phyloP scores from a whole-genome alignment of 2,329 filamentous ascomycete species.

The Fusarium sp. region DNA sequence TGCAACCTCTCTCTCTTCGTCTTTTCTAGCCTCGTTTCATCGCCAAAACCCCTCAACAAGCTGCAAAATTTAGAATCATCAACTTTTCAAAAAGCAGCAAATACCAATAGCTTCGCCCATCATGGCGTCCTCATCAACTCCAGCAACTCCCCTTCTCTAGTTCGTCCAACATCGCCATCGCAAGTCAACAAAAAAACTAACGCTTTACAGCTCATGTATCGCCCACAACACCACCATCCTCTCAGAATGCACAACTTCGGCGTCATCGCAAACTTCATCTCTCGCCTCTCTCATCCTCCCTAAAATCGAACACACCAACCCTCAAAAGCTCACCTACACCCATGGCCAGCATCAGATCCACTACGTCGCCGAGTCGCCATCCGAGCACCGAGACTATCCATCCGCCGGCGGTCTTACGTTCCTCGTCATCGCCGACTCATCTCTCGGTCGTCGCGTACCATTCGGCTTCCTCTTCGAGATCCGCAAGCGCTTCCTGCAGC shows the following conservation, averaged over 20 bases:
- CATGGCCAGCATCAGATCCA: constrained; percentile 94
- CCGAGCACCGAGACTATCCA: constrained; percentile 67
- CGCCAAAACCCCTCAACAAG: background rate
- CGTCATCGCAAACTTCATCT: constrained; percentile 83
- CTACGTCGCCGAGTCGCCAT: constrained; percentile 89
- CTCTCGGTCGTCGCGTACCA: constrained; percentile 86
- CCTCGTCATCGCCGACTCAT: constrained; percentile 85
- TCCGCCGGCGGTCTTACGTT: constrained; percentile 88
- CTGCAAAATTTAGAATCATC: background rate
- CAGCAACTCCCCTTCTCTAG: constrained; percentile 79
- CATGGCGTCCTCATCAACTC: constrained; percentile 79
- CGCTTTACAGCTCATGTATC: constrained; percentile 80
- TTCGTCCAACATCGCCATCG: constrained; percentile 56
- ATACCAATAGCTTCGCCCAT: constrained; percentile 1
- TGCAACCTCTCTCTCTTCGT: constrained; percentile 16
- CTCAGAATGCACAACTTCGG: constrained; percentile 88
- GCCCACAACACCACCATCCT: constrained; percentile 94
- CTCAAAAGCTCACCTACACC: constrained; percentile 94
- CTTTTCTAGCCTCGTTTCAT: constrained; percentile 2
- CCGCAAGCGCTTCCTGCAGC: constrained; percentile 84
- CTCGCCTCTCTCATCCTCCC: constrained; percentile 95
- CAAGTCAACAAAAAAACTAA: constrained; percentile 8
- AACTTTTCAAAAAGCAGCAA: background rate
- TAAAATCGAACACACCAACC: constrained; percentile 83
- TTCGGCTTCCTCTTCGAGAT: constrained; percentile 94